These are phyloP conservation scores for Coprinellus aureogranulatus DNA, from an alignment of 768 basidiomycete genomes.

Conservation along the genomic window DNA sequence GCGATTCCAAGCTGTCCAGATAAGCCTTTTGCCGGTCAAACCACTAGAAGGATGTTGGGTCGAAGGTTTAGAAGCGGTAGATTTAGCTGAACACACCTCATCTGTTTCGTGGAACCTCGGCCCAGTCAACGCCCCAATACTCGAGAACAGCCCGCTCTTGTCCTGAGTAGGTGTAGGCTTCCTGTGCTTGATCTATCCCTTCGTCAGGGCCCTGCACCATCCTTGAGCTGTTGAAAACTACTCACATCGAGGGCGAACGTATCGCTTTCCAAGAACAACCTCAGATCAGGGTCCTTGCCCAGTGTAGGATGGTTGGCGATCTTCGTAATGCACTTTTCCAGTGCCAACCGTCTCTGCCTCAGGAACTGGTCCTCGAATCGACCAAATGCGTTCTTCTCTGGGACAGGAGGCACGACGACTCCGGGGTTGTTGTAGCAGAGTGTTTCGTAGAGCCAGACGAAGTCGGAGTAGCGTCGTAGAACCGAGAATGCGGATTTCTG, in stretches of 20 bases:
- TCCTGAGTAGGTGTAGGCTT: conserved; percentile 76
- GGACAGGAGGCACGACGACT: conserved; percentile 93
- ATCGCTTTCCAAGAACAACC: conserved; percentile 90
- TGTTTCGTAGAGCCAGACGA: conserved; percentile 92
- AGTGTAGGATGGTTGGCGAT: conserved; percentile 90
- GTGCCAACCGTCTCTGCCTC: conserved; percentile 74
- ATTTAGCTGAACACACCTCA: conserved; percentile 46
- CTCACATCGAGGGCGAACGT: conserved; percentile 86
- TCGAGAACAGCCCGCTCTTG: conserved; percentile 79
- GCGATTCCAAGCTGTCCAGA: conserved; percentile 86
- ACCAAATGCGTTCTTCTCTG: conserved; percentile 92
- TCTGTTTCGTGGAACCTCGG: conserved; percentile 87
- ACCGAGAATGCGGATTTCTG: conserved; percentile 87
- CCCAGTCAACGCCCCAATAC: conserved; percentile 76
- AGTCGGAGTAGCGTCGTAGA: conserved; percentile 95
- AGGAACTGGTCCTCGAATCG: conserved; percentile 93
- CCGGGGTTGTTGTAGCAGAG: conserved; percentile 91
- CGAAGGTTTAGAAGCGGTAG: neutral
- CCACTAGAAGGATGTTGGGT: conserved; percentile 56
- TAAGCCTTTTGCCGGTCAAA: conserved; percentile 85
- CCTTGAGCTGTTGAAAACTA: conserved; percentile 10
- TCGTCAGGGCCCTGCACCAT: neutral
- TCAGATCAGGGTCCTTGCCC: conserved; percentile 83
- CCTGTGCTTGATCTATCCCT: conserved; percentile 76
- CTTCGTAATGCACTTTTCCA: conserved; percentile 91